Base-by-base conservation (phyloP, 2,329 filamentous ascomycete genomes). In the Gliomastix tumulicola region DNA sequence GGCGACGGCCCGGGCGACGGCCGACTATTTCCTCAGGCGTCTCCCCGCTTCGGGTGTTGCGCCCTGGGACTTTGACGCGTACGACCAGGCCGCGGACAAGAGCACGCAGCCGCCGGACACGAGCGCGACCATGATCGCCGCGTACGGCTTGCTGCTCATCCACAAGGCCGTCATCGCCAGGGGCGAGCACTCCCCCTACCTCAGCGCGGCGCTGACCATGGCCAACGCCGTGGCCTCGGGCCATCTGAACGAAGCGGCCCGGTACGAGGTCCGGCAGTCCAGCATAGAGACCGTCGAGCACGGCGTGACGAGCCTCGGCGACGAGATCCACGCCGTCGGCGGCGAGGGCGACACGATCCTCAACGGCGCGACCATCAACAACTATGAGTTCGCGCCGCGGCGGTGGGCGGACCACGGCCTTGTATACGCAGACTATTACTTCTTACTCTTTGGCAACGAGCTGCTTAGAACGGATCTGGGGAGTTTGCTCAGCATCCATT, bases 371-470 rank as follows among this genome's bases (percentile, higher is more conserved):
- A 70, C 66, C 2, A 65, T 66, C 10, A 69, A 69, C 37, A 65
- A 67, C 42, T 66, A 64, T 32, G 55, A 65, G 40, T 60, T 62
- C 48, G 65, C 65, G 9, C 64, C 63, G 18, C 54, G 58, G 32
- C 55, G 59, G 22, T 68, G 65, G 49, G 57, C 59, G 6, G 53
- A 70, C 36, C 66, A 69, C 47, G 66, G 66, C 2, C 41, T 71
- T 16, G 66, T 71, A 1, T 71, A 71, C 45, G 67, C 67, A 1
- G 67, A 71, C 40, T 71, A 71, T 43, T 70, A 58, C 38, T 58
- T 70, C 21, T 39, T 71, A 12, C 50, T 68, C 21, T 56, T 66
- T 23, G 66, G 67, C 7, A 71, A 71, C 36, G 17, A 28, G 25
- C 17, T 28, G 2, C 12, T 22, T 20, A 20, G 21, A n/a, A 60